Evolutionary conservation across 768 basidiomycete genomes (phyloP).

Genomic region (Termitomyces sp.): DNA sequence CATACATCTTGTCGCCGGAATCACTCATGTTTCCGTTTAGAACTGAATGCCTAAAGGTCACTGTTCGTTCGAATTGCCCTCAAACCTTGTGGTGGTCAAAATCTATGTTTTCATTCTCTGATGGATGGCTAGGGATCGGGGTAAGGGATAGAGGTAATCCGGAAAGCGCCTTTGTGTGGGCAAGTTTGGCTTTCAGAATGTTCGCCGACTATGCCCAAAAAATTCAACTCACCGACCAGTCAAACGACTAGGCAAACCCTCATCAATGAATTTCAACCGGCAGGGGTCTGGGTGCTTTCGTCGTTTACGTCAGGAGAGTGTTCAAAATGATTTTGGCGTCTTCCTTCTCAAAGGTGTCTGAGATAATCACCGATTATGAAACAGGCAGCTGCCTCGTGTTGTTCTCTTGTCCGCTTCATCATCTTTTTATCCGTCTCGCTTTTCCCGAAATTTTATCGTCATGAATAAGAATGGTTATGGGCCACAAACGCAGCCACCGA

Average conservation of each 20-base stretch:
- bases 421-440: not conserved
- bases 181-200: not conserved
- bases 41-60: not conserved
- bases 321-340: not conserved
- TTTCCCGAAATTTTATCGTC: not conserved
- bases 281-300: not conserved
- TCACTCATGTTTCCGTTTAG: not conserved
- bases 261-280: not conserved
- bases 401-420: not conserved
- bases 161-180: not conserved
- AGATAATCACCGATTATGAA: not conserved
- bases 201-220: not conserved
- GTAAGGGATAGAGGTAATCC: not conserved
- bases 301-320: not conserved
- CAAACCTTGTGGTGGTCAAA: not conserved
- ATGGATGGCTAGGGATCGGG: not conserved
- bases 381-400: slow-evolving; percentile 7
- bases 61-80: not conserved
- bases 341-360: not conserved
- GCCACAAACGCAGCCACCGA: slow-evolving; percentile 12
- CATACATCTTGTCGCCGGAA: too few species aligned
- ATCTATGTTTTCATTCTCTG: not conserved
- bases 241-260: not conserved
- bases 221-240: not conserved
- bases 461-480: slow-evolving; percentile 15